phyloP scores from a whole-genome alignment of 202 grass and related monocot genomes.

The Miscanthus sacchariflorus region DNA sequence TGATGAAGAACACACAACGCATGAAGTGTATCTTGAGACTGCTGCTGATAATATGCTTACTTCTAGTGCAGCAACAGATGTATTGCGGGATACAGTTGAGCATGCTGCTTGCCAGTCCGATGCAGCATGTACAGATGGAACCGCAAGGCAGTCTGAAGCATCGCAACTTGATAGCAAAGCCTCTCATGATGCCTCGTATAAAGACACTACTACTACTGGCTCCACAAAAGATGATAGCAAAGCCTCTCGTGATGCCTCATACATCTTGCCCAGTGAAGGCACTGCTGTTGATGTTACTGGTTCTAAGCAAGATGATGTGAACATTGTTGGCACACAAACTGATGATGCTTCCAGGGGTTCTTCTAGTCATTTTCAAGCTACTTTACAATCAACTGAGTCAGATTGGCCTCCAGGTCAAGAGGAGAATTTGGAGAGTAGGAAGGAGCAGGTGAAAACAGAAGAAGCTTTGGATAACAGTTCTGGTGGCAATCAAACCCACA shows the following conservation, averaged over 20 bases:
- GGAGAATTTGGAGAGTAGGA: conserved; percentile 18
- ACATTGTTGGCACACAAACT: conserved; percentile 9
- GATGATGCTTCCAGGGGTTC: conserved; percentile 10
- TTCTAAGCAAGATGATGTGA: conserved; percentile 22
- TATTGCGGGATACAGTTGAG: conserved; percentile 37
- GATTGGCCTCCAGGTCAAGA: conserved; percentile 19
- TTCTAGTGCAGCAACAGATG: not conserved
- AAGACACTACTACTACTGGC: conserved; percentile 18
- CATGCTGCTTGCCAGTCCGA: conserved; percentile 17
- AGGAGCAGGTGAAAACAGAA: conserved; percentile 18
- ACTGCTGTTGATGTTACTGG: conserved; percentile 23
- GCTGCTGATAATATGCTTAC: conserved; percentile 36
- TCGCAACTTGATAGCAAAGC: conserved; percentile 16
- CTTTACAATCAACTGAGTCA: conserved; percentile 39
- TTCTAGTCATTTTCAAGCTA: conserved; percentile 35
- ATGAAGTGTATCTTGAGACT: conserved; percentile 34
- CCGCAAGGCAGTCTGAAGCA: not conserved
- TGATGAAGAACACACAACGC: conserved; percentile 26
- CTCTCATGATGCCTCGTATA: conserved; percentile 33
- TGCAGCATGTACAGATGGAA: not conserved
- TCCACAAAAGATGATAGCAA: conserved; percentile 22
- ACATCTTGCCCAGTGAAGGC: conserved; percentile 21
- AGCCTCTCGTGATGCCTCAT: not conserved
- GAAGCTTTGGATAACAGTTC: conserved; percentile 29
- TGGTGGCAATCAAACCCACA: not conserved